These are phyloP conservation scores for Gracilaria caudata DNA, from an alignment of 23 red algal genomes.

Conservation along the genomic window DNA sequence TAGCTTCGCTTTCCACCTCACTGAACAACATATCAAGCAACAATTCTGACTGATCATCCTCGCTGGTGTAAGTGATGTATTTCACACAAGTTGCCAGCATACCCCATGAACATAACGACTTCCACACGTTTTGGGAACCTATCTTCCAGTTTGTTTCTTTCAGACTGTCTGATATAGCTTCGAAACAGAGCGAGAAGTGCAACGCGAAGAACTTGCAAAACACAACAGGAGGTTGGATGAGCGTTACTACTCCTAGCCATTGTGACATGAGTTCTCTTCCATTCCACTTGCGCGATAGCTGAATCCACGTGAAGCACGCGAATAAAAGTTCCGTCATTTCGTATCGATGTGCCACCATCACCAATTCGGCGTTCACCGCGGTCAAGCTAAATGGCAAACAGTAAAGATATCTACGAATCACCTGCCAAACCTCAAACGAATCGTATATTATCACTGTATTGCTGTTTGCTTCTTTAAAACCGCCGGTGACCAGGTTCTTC, in stretches of 20 bases:
- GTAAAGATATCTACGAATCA: slow-evolving; percentile 18
- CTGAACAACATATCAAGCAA: not conserved
- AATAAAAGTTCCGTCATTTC: not conserved
- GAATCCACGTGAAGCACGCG: not conserved
- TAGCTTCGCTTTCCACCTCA: slow-evolving; percentile 8
- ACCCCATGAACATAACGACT: not conserved
- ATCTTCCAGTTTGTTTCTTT: not conserved
- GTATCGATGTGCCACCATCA: slow-evolving; percentile 13
- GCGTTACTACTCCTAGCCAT: not conserved
- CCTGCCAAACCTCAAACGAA: slow-evolving; percentile 11
- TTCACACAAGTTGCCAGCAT: slow-evolving; percentile 13
- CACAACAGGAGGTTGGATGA: not conserved
- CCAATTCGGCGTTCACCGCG: not conserved
- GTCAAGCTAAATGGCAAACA: not conserved
- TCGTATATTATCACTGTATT: not conserved
- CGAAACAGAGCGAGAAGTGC: slow-evolving; percentile 12
- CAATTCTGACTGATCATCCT: not conserved
- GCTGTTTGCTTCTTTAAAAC: not conserved
- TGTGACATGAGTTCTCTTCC: not conserved
- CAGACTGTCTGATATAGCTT: not conserved
- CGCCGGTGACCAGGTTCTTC: not conserved
- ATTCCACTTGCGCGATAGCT: slow-evolving; percentile 11
- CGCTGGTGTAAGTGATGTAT: not conserved
- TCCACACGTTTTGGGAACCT: not conserved
- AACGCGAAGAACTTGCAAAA: slow-evolving; percentile 14